These are phyloP conservation scores for Pinus tabuliformis DNA, from an alignment of 75 land plant genomes.

Conservation along the genomic window DNA sequence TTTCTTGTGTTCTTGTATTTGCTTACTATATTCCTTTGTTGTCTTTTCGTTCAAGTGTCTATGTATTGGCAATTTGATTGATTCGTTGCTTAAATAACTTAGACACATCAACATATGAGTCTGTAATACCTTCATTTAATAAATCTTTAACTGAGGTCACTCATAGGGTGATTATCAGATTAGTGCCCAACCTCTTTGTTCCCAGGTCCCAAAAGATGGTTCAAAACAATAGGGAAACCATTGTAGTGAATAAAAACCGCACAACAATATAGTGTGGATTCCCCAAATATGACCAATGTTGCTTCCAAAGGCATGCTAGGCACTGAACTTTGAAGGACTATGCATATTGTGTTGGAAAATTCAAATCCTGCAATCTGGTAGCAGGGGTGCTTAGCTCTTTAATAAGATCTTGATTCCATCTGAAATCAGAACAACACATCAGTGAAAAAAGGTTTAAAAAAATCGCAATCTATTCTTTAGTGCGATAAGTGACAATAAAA, in stretches of 20 bases:
- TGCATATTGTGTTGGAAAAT: constrained; percentile 31
- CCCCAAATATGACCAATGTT: constrained; percentile 49
- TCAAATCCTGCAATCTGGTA: constrained; percentile 27
- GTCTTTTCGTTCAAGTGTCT: no score
- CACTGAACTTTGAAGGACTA: constrained; percentile 33
- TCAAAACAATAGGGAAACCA: constrained; percentile 68
- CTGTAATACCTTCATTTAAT: no score
- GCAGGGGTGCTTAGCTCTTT: constrained; percentile 66
- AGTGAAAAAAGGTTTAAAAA: not conserved
- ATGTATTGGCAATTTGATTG: no score
- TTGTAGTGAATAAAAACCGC: constrained; percentile 63
- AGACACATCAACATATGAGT: no score
- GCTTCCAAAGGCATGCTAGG: constrained; percentile 54
- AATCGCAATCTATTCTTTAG: constrained; percentile 1
- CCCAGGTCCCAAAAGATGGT: constrained; percentile 83
- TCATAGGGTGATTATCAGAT: no score
- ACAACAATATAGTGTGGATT: constrained; percentile 43
- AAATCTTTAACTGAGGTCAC: no score
- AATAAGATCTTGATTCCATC: constrained; percentile 69
- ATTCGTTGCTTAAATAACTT: no score
- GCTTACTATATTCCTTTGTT: no score
- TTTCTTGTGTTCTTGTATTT: no score
- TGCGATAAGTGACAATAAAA: not conserved
- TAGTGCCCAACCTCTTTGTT: constrained; percentile 2
- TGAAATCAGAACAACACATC: constrained; percentile 18